A percentile compares a stretch with the other conserved stretches of the same genome.
Conservation (phyloP, 208 protist genomes). For the Leishmania arabica region DNA sequence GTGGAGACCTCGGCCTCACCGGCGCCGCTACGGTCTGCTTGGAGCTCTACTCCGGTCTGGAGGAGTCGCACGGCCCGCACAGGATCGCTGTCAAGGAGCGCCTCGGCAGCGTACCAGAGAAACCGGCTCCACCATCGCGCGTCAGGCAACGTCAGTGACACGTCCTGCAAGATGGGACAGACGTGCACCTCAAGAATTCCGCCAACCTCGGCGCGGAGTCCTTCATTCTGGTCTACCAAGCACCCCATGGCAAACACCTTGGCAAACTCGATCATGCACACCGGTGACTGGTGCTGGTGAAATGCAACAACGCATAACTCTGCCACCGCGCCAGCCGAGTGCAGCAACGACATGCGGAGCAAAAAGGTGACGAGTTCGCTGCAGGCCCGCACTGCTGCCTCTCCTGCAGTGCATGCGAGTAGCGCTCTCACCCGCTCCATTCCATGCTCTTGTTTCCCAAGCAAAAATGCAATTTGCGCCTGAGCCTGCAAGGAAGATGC, state of each 20-base stretch:
- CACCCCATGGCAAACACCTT: constrained; percentile 32
- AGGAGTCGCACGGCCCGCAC: constrained; percentile 22
- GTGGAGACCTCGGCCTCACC: neutral
- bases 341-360: neutral
- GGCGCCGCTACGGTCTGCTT: neutral
- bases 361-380: constrained; percentile 30
- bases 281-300: neutral
- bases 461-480: constrained; percentile 23
- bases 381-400: constrained; percentile 1
- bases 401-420: neutral
- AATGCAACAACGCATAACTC: constrained; percentile 2
- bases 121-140: constrained; percentile 44
- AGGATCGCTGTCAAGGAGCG: constrained; percentile 6
- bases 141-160: neutral
- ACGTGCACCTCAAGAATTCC: constrained; percentile 13
- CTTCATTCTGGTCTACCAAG: neutral
- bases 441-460: constrained; percentile 5
- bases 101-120: constrained; percentile 35
- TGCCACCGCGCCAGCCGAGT: constrained; percentile 12
- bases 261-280: constrained; percentile 27
- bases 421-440: constrained; percentile 2
- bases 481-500: constrained; percentile 5
- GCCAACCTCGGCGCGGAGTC: neutral
- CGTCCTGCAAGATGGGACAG: constrained; percentile 15
- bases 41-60: constrained; percentile 17